Conservation (phyloP, 495 filamentous ascomycete genomes). For the Penicillium coprophilum region DNA sequence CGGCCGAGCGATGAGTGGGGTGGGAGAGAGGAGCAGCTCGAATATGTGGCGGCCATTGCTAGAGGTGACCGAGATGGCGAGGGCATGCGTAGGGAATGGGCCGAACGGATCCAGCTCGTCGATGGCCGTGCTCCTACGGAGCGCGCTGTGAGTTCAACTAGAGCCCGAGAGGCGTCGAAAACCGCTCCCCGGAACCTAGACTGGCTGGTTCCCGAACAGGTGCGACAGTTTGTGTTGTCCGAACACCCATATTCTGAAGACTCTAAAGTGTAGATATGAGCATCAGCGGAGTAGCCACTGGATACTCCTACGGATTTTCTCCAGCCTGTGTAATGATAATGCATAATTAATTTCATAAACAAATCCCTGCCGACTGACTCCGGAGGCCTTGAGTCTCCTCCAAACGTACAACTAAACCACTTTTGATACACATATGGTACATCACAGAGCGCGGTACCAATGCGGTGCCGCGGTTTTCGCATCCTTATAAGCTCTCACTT, state of each 20-base stretch:
- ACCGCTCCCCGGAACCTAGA: constrained; percentile 56
- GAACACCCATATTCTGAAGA: constrained; percentile 36
- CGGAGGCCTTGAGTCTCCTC: not conserved
- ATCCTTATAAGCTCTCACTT: not conserved
- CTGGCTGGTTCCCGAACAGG: constrained; percentile 60
- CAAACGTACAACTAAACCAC: not conserved
- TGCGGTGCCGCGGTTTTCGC: not conserved
- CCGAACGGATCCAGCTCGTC: constrained; percentile 65
- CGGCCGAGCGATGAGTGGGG: constrained; percentile 71
- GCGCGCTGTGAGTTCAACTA: constrained; percentile 73
- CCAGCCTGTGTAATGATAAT: constrained; percentile 7
- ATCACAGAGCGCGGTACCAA: not conserved
- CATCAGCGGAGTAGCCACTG: not conserved
- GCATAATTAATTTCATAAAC: constrained; percentile 7
- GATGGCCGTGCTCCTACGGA: constrained; percentile 56
- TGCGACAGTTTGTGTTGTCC: constrained; percentile 57
- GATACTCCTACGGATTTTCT: not conserved
- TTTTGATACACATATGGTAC: constrained; percentile 23
- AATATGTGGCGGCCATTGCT: constrained; percentile 54
- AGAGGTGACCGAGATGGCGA: constrained; percentile 52
- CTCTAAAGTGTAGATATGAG: constrained; percentile 1
- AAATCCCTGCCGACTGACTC: constrained; percentile 2
- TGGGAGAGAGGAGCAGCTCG: constrained; percentile 54
- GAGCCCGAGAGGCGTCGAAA: constrained; percentile 63
- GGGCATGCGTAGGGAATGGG: constrained; percentile 68